Conservation (phyloP, 306 rosid genomes). For the Acacia confusa region DNA sequence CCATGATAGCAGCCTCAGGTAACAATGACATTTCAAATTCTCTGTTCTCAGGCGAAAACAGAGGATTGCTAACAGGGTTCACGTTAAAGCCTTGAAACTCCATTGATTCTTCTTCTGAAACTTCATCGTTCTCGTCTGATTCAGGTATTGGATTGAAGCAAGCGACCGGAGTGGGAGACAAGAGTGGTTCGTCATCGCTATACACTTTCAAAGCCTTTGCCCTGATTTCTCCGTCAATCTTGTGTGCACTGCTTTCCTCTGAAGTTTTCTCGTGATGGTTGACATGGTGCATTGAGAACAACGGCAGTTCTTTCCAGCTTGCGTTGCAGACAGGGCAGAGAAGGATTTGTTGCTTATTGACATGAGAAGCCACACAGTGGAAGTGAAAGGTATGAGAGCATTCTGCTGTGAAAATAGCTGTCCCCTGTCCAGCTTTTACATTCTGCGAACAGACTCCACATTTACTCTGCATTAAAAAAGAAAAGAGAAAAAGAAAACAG, state of each 20-base stretch:
- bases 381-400: constrained; percentile 92
- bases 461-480: constrained; percentile 55
- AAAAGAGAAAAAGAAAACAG: not conserved
- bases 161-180: constrained; percentile 63
- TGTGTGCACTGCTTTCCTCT: constrained; percentile 22
- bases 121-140: constrained; percentile 66
- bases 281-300: constrained; percentile 41
- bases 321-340: constrained; percentile 81
- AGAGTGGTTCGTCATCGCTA: constrained; percentile 83
- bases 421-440: constrained; percentile 69
- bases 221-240: constrained; percentile 41
- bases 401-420: constrained; percentile 92
- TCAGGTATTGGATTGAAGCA: constrained; percentile 89
- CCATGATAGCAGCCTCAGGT: constrained; percentile 79
- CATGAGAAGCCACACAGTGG: constrained; percentile 71
- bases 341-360: constrained; percentile 50
- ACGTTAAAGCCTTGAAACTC: constrained; percentile 76
- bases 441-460: constrained; percentile 85
- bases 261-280: constrained; percentile 11
- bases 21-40: constrained; percentile 50
- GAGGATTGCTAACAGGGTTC: constrained; percentile 21
- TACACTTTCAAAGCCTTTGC: constrained; percentile 55
- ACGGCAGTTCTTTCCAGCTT: constrained; percentile 77
- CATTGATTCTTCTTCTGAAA: constrained; percentile 31
- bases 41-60: constrained; percentile 14